These are phyloP conservation scores for Annulohypoxylon bovei DNA, from an alignment of 495 filamentous ascomycete species.

Conservation along the genomic window DNA sequence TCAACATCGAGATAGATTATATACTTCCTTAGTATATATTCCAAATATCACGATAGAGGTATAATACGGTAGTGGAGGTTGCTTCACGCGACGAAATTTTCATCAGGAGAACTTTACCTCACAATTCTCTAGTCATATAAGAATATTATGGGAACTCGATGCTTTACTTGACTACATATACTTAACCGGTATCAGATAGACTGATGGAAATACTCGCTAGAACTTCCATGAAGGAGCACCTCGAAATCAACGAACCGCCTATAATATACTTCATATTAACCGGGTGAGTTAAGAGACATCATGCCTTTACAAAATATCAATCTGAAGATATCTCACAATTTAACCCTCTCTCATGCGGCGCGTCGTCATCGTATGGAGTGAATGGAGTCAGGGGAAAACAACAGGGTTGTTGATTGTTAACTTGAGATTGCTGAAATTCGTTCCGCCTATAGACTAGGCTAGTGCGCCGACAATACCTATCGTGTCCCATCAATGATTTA, in stretches of 20 bases:
- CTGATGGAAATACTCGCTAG: neutral
- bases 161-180: neutral
- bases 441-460: neutral
- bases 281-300: neutral
- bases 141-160: neutral
- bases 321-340: neutral
- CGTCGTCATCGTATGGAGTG: neutral
- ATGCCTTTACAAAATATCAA: neutral
- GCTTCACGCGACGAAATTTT: neutral
- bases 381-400: neutral
- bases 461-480: neutral
- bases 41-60: too few relatives aligned
- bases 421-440: neutral
- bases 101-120: too few relatives aligned
- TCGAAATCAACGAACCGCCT: neutral
- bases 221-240: neutral
- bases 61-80: too few relatives aligned
- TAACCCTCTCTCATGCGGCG: neutral
- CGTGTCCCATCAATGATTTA: neutral
- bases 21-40: too few relatives aligned
- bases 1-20: too few relatives aligned
- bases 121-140: neutral
- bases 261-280: neutral
- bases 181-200: neutral
- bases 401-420: neutral